These are phyloP conservation scores for Rhytidiadelphus loreus DNA, from an alignment of 225 moss, liverwort and hornwort species.

Conservation along the genomic window DNA sequence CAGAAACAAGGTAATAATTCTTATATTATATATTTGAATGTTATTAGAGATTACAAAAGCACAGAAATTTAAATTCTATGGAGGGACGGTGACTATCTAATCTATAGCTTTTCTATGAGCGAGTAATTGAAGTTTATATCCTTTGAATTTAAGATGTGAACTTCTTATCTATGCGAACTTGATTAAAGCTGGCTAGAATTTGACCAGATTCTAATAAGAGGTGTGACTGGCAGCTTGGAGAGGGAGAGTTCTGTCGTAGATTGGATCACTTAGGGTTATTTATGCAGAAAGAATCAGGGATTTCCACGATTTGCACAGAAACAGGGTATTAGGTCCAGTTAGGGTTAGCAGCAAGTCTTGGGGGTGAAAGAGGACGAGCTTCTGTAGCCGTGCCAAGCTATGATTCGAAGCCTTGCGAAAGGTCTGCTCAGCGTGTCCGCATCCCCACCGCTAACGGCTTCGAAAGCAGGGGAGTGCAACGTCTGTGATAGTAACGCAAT, in stretches of 20 bases:
- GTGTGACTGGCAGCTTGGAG: background rate
- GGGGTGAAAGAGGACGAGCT: background rate
- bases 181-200: background rate
- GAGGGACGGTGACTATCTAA: background rate
- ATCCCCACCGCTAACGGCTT: background rate
- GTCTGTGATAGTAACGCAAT: background rate
- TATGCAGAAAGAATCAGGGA: background rate
- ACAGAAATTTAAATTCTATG: background rate
- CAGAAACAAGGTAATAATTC: background rate
- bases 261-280: background rate
- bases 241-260: background rate
- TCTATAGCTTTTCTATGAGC: background rate
- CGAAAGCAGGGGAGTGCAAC: constrained; percentile 7
- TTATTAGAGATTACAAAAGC: background rate
- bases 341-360: background rate
- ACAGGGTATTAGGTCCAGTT: background rate
- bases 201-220: background rate
- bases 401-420: constrained; percentile 17
- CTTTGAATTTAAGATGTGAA: background rate
- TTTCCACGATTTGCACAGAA: background rate
- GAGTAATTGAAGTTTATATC: background rate
- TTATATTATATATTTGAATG: background rate
- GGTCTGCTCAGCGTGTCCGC: constrained; percentile 14
- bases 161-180: background rate
- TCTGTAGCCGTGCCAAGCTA: constrained; percentile 6